These are phyloP conservation scores for Kuraishia hungarica DNA, from an alignment of 805 yeast species.

Conservation along the genomic window DNA sequence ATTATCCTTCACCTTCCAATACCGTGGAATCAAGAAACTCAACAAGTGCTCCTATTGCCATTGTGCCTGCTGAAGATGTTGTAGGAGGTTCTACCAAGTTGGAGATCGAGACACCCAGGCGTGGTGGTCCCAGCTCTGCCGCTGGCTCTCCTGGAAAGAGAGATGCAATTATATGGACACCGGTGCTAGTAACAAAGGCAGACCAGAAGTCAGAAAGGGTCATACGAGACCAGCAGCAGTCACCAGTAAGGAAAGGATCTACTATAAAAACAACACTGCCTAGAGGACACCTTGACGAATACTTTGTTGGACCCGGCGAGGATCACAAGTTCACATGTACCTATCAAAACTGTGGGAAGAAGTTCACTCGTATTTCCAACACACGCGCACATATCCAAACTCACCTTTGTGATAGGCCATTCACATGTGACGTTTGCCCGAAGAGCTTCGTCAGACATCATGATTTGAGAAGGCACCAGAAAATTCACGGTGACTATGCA, in stretches of 20 bases:
- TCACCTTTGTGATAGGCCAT: slow-evolving; percentile 91
- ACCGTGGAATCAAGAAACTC: neutral
- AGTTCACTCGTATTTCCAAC: slow-evolving; percentile 82
- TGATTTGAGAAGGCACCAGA: slow-evolving; percentile 83
- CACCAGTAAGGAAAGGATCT: slow-evolving; percentile 36
- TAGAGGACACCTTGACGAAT: slow-evolving; percentile 81
- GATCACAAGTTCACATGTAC: slow-evolving; percentile 67
- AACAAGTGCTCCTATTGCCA: neutral
- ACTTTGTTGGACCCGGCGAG: slow-evolving; percentile 71
- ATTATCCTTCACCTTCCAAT: neutral
- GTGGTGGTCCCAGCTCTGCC: neutral
- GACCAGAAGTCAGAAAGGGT: slow-evolving; percentile 19
- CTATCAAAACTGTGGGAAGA: slow-evolving; percentile 71
- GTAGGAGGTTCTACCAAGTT: neutral
- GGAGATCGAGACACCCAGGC: neutral
- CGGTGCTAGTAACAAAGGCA: slow-evolving; percentile 23
- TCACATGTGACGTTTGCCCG: slow-evolving; percentile 66
- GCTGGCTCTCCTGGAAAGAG: slow-evolving; percentile 13
- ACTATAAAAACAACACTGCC: slow-evolving; percentile 67
- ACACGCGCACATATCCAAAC: slow-evolving; percentile 95
- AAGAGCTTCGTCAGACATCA: slow-evolving; percentile 93
- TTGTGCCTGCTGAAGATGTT: neutral
- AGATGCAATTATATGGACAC: slow-evolving; percentile 24
- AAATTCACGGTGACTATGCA: slow-evolving; percentile 71
- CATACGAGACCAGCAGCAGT: slow-evolving; percentile 28